Base-by-base conservation (phyloP, 345 rosid species). In the Euclidium syriacum region DNA sequence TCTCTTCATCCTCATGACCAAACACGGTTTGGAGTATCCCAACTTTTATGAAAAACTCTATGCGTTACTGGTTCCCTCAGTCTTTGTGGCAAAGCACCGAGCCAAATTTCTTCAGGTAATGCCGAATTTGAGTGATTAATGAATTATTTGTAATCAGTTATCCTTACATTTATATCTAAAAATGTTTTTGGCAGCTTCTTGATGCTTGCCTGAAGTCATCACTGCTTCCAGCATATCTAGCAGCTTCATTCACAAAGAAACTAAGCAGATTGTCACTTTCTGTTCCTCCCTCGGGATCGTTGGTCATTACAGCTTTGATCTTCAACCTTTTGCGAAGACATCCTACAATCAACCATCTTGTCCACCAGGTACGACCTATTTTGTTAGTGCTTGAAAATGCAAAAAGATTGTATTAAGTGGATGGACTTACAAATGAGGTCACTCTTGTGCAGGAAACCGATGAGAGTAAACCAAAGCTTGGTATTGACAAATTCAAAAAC, bases 181-280 rank as follows among this genome's bases (percentile, higher is more conserved):
- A 55, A 49, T 15, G 52, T 73, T 62, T 53, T 58, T 23, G 79
- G 81, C 85, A 90, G 99, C 95, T 94, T 65, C 88, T 94, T 77
- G 97, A 90, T 72, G 70, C 95, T 67, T 94, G 97, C 79, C 83
- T 94, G 52, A 85, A 83, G 74, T 90, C 96, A 8, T 78, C 96
- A n/a, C 83, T 94, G 79, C 97, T 90, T 78, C 99, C 96, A 39
- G 99, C 91, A 56, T 94, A 90, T 69, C 75, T 94, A 64, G 97
- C 99, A 72, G 95, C 99, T 79, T 83, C 96, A 39, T 94, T 90
- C 76, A 79, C 85, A 10, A 94, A 90, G 83, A 90, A 83, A 74
- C 73, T 94, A 72, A 87, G 97, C 76, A 81, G 96, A 60, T 62
- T 94, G 73, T 68, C 88, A 22, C 84, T 90, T 68, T 77, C 74